A percentile compares a stretch with the other conserved stretches of the same genome.
Conservation (phyloP, 495 filamentous ascomycete species). For the Lasiosphaeria miniovina region DNA sequence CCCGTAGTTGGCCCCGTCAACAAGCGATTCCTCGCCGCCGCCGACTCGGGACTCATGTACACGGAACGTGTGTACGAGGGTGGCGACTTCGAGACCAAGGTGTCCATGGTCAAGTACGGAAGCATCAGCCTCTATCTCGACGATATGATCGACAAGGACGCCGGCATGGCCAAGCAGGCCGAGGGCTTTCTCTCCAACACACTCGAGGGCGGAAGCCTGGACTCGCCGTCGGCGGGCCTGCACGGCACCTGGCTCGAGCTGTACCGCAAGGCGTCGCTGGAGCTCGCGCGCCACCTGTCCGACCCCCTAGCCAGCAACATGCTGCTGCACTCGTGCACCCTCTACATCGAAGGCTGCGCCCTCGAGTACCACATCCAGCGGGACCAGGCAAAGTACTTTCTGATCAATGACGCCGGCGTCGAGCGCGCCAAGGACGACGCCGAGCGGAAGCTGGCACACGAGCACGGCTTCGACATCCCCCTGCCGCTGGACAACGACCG, state of each 20-base stretch:
- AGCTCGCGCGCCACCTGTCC: constrained; percentile 12
- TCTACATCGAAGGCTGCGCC: constrained; percentile 11
- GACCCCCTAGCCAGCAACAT: constrained; percentile 14
- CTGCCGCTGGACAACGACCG: constrained; percentile 10
- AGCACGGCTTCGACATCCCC: constrained; percentile 7
- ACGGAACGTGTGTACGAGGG: constrained; percentile 12
- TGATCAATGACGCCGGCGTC: constrained; percentile 1
- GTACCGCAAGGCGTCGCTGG: constrained; percentile 4
- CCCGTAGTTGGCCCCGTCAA: constrained; percentile 7
- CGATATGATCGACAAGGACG: constrained; percentile 11
- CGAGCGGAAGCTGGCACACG: constrained; percentile 1
- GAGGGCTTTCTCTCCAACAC: constrained; percentile 11
- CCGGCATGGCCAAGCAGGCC: constrained; percentile 11
- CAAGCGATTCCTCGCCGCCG: constrained; percentile 13
- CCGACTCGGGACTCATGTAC: constrained; percentile 7
- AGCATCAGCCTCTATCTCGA: constrained; percentile 11
- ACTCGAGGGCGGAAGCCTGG: background rate
- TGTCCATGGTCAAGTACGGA: constrained; percentile 13
- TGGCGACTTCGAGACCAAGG: constrained; percentile 11
- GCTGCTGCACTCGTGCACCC: constrained; percentile 14
- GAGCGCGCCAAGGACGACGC: constrained; percentile 6
- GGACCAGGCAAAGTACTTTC: constrained; percentile 7
- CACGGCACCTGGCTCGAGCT: constrained; percentile 10
- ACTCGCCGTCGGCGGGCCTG: background rate
- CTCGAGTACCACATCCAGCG: constrained; percentile 12